Base-by-base conservation (phyloP, 306 rosid species). In the Dalbergia cultrata region DNA sequence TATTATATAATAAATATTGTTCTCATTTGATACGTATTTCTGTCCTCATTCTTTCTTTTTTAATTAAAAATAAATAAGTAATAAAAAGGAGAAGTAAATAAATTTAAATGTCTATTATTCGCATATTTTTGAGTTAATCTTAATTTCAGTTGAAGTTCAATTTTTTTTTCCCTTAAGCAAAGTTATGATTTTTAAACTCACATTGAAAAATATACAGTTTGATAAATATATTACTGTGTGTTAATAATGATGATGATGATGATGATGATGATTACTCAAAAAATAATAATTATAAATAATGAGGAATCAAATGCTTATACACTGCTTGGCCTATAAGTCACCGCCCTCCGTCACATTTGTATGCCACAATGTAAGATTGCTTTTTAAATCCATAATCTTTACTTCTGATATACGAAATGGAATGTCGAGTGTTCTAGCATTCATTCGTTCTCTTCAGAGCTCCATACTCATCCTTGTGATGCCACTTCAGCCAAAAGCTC, bases 391-490 rank as follows among this genome's bases (percentile, higher is more conserved):
- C 47, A 31, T 82, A 62, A 82, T 67, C 58, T 61, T 77, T 83
- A 56, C 86, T 77, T 83, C 49, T 18, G 57, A 33, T 61, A 17
- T 73, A 82, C 82, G 86, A 44, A 76, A 50, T 12, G 45, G 47
- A 52, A 6, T 41, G 75, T 37, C 8, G 13, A 82, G 79, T 82
- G 86, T 75, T 63, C 58, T 53, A 64, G 57, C 49, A 83, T 83
- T 64, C 64, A 63, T 82, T 62, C 33, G 69, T 62, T 75, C 11
- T 9, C 58, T 76, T 56, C 35, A 47, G 61, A 60, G 66, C 53
- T 82, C 49, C 58, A 67, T 53, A 64, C 80, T 50, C 72, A 17
- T 34, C 37, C 80, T 17, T 18, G 33, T 33, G 76, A 37, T 14
- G 37, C 39, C 61, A 13, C 78, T 70, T 61, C 62, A 62, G 74